A percentile compares a stretch with the other conserved stretches of the same genome.
Conservation (phyloP, 306 rosid genomes). For the Pachyrhizus erosus region DNA sequence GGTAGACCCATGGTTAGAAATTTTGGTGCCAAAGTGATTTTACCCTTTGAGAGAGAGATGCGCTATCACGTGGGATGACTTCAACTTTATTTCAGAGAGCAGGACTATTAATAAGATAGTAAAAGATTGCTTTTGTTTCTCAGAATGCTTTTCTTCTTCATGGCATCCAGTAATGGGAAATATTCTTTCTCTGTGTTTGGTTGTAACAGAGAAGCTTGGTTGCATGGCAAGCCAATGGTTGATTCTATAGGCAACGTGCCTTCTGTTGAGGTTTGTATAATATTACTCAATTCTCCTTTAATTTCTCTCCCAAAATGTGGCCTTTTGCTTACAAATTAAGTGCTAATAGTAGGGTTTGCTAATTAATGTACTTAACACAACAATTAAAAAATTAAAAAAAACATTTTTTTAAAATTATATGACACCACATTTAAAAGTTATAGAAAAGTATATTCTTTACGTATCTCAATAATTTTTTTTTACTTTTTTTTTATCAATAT, state of each 20-base stretch:
- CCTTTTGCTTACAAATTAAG: slow-evolving; percentile 30
- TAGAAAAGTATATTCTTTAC: too few species aligned
- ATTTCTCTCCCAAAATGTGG: not conserved
- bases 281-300: slow-evolving; percentile 22
- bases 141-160: slow-evolving; percentile 56
- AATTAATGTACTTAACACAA: too few species aligned
- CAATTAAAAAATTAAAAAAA: too few species aligned
- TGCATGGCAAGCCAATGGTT: slow-evolving; percentile 73
- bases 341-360: too few species aligned
- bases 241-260: slow-evolving; percentile 62
- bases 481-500: too few species aligned
- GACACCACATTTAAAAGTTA: too few species aligned
- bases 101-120: slow-evolving; percentile 48
- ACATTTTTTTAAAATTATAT: too few species aligned
- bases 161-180: slow-evolving; percentile 61
- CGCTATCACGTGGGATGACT: slow-evolving; percentile 53
- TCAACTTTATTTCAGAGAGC: slow-evolving; percentile 59
- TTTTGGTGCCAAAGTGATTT: slow-evolving; percentile 58
- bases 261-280: slow-evolving; percentile 65
- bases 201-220: slow-evolving; percentile 88
- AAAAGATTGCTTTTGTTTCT: slow-evolving; percentile 64
- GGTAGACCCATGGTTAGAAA: slow-evolving; percentile 63
- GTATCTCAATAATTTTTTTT: too few species aligned
- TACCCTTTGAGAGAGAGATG: slow-evolving; percentile 53
- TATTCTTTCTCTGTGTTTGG: slow-evolving; percentile 55